A percentile compares a stretch with the other conserved stretches of the same genome.
These are phyloP conservation scores for Herpetospermum pedunculosum DNA, from an alignment of 306 rosid genomes.

Conservation along the genomic window DNA sequence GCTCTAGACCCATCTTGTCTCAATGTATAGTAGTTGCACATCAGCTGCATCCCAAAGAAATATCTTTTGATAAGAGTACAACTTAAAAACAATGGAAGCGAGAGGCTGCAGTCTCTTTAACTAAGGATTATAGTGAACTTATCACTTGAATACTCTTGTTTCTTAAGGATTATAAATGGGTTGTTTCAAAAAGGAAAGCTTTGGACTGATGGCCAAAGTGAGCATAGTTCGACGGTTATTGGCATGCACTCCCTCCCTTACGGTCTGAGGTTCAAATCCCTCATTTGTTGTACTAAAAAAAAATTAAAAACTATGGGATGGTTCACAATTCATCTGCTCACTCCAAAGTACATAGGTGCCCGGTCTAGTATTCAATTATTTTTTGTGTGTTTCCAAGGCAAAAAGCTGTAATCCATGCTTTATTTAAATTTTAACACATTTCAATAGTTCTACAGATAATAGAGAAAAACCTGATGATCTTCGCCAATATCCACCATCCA, in stretches of 20 bases:
- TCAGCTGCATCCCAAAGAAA: slow-evolving; percentile 41
- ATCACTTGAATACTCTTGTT: background rate
- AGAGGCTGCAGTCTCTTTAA: background rate
- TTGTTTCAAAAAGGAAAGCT: background rate
- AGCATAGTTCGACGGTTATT: too few species aligned
- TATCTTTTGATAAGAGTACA: background rate
- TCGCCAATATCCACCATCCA: slow-evolving; percentile 86
- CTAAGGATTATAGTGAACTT: too few species aligned
- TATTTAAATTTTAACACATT: background rate
- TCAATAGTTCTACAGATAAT: background rate
- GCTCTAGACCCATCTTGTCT: slow-evolving; percentile 89
- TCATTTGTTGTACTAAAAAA: too few species aligned
- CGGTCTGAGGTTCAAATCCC: too few species aligned
- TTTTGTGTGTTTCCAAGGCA: background rate
- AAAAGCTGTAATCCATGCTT: background rate
- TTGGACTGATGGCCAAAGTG: background rate
- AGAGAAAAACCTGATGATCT: slow-evolving; percentile 62
- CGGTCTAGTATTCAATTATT: background rate
- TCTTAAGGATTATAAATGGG: background rate
- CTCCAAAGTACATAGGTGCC: background rate
- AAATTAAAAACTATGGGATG: too few species aligned
- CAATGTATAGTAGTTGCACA: slow-evolving; percentile 86
- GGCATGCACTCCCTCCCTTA: too few species aligned
- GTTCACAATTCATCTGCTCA: background rate
- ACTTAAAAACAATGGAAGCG: background rate